Conservation (phyloP, 352 stramenopile species). For the Phytophthora lateralis region DNA sequence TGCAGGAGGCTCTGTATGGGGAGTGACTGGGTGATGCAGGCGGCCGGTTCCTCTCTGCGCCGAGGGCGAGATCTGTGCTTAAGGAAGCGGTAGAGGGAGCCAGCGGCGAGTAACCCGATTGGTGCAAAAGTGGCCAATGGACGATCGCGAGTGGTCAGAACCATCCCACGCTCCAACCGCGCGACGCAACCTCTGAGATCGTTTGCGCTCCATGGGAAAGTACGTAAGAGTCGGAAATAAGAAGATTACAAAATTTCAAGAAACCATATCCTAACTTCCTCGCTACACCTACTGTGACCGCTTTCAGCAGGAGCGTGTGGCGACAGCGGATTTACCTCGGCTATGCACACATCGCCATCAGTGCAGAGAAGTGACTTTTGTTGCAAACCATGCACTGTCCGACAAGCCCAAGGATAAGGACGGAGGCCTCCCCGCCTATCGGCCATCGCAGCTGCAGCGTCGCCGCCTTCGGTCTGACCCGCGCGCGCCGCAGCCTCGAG, state of each 20-base stretch:
- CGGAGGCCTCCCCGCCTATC: conserved; percentile 5
- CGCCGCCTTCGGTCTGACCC: conserved; percentile 1
- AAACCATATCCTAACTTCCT: too few relatives aligned
- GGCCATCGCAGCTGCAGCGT: not conserved
- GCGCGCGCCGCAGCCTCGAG: not conserved
- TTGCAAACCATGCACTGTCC: not conserved
- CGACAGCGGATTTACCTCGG: conserved; percentile 19
- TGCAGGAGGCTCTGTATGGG: not conserved
- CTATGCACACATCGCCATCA: conserved; percentile 27
- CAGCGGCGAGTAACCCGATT: conserved; percentile 1
- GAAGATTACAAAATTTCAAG: too few relatives aligned
- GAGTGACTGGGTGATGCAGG: conserved; percentile 3
- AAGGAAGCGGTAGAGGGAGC: conserved; percentile 23
- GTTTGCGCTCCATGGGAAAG: not conserved
- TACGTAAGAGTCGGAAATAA: too few relatives aligned
- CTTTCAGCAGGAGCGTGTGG: not conserved
- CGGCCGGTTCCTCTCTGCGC: conserved; percentile 14
- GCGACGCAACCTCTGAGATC: not conserved
- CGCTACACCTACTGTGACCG: not conserved
- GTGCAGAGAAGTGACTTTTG: conserved; percentile 8
- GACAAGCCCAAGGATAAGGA: conserved; percentile 17
- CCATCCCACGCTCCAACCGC: not conserved
- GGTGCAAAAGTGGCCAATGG: conserved; percentile 1
- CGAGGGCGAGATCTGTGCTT: conserved; percentile 4
- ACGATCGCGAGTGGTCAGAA: not conserved